Conservation (phyloP, 345 rosid species). For the Ceriops zippeliana region DNA sequence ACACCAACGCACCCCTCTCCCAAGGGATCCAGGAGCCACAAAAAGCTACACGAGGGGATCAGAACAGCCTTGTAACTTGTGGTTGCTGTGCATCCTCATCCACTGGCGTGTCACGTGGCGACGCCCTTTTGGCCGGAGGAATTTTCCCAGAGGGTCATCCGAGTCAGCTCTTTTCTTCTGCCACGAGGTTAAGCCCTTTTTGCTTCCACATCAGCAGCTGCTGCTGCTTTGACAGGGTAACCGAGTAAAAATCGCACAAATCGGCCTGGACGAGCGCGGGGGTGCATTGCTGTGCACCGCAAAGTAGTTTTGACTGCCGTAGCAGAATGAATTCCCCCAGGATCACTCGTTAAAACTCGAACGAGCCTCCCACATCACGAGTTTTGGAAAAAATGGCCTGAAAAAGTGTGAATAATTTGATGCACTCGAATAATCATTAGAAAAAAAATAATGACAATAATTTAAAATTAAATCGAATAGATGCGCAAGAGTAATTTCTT, state of each 20-base stretch:
- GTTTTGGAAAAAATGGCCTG: too few species aligned
- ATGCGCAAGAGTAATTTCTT: too few species aligned
- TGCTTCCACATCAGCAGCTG: neutral
- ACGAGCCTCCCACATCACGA: too few species aligned
- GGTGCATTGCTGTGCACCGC: neutral
- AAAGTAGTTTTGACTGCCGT: too few species aligned
- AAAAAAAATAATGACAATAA: too few species aligned
- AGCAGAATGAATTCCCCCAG: too few species aligned
- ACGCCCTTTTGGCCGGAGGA: neutral
- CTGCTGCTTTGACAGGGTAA: neutral
- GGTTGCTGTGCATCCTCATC: constrained; percentile 1
- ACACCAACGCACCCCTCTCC: neutral
- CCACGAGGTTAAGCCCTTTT: neutral
- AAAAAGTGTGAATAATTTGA: too few species aligned
- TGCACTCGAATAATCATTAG: too few species aligned
- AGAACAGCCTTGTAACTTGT: neutral
- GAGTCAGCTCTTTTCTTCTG: neutral
- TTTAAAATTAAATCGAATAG: too few species aligned
- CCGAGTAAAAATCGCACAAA: neutral
- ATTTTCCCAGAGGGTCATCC: neutral
- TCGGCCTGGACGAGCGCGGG: neutral
- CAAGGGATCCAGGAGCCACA: constrained; percentile 5
- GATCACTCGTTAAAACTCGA: too few species aligned
- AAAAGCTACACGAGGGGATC: neutral
- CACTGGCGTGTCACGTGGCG: neutral